These are phyloP conservation scores for Coemansia sp. DNA, from an alignment of 192 early-diverging fungal species.

Conservation along the genomic window DNA sequence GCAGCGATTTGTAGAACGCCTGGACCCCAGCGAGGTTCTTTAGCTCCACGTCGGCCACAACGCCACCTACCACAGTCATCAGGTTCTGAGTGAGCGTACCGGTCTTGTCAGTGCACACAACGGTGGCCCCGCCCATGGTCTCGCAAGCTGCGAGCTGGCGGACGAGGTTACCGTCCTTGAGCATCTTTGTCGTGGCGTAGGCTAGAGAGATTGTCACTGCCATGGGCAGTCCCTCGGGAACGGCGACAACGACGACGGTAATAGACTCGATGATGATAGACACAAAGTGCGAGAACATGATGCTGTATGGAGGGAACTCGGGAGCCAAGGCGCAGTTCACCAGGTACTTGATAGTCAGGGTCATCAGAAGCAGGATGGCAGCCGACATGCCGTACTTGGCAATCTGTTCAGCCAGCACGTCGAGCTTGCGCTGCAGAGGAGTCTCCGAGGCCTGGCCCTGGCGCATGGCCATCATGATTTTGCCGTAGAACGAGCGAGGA, in stretches of 20 bases:
- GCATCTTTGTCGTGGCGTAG: conserved; percentile 90
- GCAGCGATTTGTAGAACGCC: conserved; percentile 55
- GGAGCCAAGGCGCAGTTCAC: conserved; percentile 56
- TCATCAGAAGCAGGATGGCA: conserved; percentile 84
- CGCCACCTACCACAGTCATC: conserved; percentile 92
- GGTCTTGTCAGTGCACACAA: conserved; percentile 98
- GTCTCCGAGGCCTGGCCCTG: conserved; percentile 76
- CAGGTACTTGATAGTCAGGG: conserved; percentile 84
- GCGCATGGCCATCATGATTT: conserved; percentile 84
- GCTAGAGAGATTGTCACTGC: conserved; percentile 95
- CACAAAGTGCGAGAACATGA: conserved; percentile 64
- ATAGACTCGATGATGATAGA: conserved; percentile 87
- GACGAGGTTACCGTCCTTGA: conserved; percentile 96
- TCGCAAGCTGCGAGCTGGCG: conserved; percentile 95
- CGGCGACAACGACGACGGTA: conserved; percentile 94
- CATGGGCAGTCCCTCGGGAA: conserved; percentile 96
- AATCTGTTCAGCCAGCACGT: conserved; percentile 85
- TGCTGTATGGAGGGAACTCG: conserved; percentile 46
- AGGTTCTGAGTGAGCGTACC: conserved; percentile 98
- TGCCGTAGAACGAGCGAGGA: conserved; percentile 83
- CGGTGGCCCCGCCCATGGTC: conserved; percentile 98
- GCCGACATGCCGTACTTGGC: conserved; percentile 87
- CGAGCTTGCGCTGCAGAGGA: conserved; percentile 91
- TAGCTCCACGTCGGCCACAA: conserved; percentile 58
- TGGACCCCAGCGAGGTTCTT: conserved; percentile 45